Conservation (phyloP, 768 basidiomycete species). For the Tricholoma hemisulphureum region DNA sequence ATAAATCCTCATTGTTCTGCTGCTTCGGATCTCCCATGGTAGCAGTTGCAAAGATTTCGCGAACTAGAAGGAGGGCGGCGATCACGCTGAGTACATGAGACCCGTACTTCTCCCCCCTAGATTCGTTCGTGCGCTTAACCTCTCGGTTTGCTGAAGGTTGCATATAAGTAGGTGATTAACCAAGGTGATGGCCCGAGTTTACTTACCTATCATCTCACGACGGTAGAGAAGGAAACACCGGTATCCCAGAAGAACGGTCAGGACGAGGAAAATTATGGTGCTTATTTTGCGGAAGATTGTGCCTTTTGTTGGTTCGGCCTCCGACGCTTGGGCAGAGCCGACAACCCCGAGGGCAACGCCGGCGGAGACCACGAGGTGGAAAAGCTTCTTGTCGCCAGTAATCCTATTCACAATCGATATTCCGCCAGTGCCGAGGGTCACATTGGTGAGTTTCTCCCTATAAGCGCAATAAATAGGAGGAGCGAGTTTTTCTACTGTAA, state of each 20-base stretch:
- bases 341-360: slow-evolving; percentile 37
- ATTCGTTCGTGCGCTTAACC: slow-evolving; percentile 1
- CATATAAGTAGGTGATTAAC: too few species aligned
- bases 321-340: slow-evolving; percentile 19
- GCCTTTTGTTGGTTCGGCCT: slow-evolving; percentile 17
- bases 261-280: slow-evolving; percentile 36
- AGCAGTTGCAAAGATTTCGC: slow-evolving; percentile 19
- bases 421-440: slow-evolving; percentile 2
- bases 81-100: slow-evolving; percentile 19
- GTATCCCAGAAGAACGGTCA: slow-evolving; percentile 33
- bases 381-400: slow-evolving; percentile 29
- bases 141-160: background rate
- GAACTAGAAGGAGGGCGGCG: slow-evolving; percentile 20
- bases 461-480: background rate
- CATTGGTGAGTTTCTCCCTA: slow-evolving; percentile 22
- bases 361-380: slow-evolving; percentile 26
- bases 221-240: slow-evolving; percentile 25
- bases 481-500: too few species aligned
- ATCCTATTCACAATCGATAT: slow-evolving; percentile 18
- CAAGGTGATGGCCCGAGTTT: background rate
- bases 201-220: slow-evolving; percentile 22
- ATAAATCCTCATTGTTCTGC: slow-evolving; percentile 21
- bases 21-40: slow-evolving; percentile 14
- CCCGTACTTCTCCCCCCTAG: slow-evolving; percentile 17
- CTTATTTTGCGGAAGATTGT: slow-evolving; percentile 31